Percentiles rank a stretch among this genome's conserved stretches.
These are phyloP conservation scores for Acer yangbiense DNA, from an alignment of 345 rosid species.

Conservation along the genomic window DNA sequence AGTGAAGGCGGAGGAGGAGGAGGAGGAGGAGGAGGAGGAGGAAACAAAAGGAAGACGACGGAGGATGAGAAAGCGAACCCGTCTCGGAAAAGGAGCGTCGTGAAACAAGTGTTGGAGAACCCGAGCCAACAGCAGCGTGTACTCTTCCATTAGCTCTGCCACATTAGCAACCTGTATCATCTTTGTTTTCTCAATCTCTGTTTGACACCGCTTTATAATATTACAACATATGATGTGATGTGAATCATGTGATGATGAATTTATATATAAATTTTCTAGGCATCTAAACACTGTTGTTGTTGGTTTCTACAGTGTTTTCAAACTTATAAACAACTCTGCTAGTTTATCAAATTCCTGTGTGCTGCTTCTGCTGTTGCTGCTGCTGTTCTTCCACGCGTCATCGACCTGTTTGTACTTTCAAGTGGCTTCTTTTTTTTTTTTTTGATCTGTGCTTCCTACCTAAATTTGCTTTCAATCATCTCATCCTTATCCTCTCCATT, in stretches of 20 bases:
- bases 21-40: constrained; percentile 6
- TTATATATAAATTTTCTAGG: neutral
- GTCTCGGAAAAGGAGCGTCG: constrained; percentile 76
- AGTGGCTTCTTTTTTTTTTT: neutral
- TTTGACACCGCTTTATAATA: neutral
- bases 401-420: no score
- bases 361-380: no score
- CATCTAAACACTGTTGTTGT: neutral
- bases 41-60: constrained; percentile 66
- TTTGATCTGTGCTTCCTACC: neutral
- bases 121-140: constrained; percentile 75
- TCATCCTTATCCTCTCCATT: neutral
- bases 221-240: no score
- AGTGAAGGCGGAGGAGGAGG: neutral
- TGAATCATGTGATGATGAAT: no score
- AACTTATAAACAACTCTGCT: no score
- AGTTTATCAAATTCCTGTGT: no score
- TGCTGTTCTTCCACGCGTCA: no score
- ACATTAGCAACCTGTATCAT: constrained; percentile 70
- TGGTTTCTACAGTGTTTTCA: neutral
- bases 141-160: constrained; percentile 82
- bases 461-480: neutral
- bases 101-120: constrained; percentile 66
- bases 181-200: constrained; percentile 5
- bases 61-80: constrained; percentile 75